Conservation (phyloP, 2,329 filamentous ascomycete genomes). For the Venturia oleaginea region DNA sequence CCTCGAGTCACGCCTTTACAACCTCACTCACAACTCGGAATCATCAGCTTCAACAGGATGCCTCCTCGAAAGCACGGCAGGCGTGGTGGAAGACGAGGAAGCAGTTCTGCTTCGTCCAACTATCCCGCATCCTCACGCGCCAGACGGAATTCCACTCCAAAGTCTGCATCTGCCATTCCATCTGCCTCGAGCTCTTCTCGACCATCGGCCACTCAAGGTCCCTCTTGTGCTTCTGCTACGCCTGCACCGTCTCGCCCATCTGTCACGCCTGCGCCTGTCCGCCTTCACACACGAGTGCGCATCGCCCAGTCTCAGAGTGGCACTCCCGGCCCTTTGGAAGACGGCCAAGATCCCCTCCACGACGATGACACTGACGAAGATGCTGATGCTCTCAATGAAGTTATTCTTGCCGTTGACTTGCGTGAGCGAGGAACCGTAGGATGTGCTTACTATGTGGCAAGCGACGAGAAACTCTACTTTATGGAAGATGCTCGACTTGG, state of each 20-base stretch:
- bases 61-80: background rate
- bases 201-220: background rate
- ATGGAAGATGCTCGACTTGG: constrained; percentile 67
- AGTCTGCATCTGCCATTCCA: background rate
- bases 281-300: background rate
- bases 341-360: background rate
- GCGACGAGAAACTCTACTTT: constrained; percentile 61
- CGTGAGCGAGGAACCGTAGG: constrained; percentile 63
- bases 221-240: background rate
- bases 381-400: constrained; percentile 49
- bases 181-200: background rate
- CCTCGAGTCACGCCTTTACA: background rate
- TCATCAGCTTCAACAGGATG: background rate
- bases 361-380: constrained; percentile 21
- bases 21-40: background rate
- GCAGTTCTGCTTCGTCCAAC: background rate
- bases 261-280: background rate
- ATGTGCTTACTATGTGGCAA: constrained; percentile 71
- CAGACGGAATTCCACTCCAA: background rate
- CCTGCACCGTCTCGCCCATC: constrained; percentile 2
- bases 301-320: background rate
- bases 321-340: background rate
- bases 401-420: constrained; percentile 74
- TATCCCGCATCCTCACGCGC: background rate
- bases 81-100: background rate